phyloP scores from a whole-genome alignment of 2,329 filamentous ascomycete species.

The Clonostachys chloroleuca region DNA sequence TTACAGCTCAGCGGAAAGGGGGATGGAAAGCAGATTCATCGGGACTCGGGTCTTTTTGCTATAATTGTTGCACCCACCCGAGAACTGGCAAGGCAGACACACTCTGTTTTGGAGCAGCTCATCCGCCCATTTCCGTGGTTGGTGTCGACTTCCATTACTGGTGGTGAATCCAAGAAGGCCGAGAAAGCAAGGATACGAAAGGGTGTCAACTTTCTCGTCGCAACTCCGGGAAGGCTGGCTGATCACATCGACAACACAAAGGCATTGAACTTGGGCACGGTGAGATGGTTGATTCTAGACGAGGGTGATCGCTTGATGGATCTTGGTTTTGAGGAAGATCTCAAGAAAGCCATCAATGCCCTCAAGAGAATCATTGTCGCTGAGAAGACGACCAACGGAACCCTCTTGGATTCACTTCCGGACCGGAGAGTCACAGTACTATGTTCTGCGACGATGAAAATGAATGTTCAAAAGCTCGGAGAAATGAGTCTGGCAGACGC shows the following conservation, averaged over 20 bases:
- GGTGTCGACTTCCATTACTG: slow-evolving; percentile 79
- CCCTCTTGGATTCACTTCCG: slow-evolving; percentile 60
- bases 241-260: slow-evolving; percentile 94
- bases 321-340: slow-evolving; percentile 90
- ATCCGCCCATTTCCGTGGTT: slow-evolving; percentile 91
- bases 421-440: slow-evolving; percentile 79
- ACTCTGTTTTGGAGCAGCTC: slow-evolving; percentile 77
- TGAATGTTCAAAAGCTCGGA: slow-evolving; percentile 89
- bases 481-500: slow-evolving; percentile 95
- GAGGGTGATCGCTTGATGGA: slow-evolving; percentile 99
- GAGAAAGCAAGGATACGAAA: slow-evolving; percentile 94
- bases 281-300: slow-evolving; percentile 90
- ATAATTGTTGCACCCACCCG: slow-evolving; percentile 92
- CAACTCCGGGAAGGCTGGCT: slow-evolving; percentile 84
- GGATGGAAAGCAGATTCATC: slow-evolving; percentile 56
- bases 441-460: slow-evolving; percentile 96
- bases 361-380: slow-evolving; percentile 62
- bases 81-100: slow-evolving; percentile 92
- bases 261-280: slow-evolving; percentile 79
- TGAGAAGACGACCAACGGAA: slow-evolving; percentile 54
- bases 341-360: slow-evolving; percentile 79
- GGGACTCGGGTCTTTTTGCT: slow-evolving; percentile 87
- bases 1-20: slow-evolving; percentile 64
- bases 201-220: slow-evolving; percentile 91
- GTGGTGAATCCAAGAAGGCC: slow-evolving; percentile 66